A percentile compares a stretch with the other conserved stretches of the same genome.
These are phyloP conservation scores for Pseudonitzschia pungens DNA, from an alignment of 108 stramenopile species.

Conservation along the genomic window DNA sequence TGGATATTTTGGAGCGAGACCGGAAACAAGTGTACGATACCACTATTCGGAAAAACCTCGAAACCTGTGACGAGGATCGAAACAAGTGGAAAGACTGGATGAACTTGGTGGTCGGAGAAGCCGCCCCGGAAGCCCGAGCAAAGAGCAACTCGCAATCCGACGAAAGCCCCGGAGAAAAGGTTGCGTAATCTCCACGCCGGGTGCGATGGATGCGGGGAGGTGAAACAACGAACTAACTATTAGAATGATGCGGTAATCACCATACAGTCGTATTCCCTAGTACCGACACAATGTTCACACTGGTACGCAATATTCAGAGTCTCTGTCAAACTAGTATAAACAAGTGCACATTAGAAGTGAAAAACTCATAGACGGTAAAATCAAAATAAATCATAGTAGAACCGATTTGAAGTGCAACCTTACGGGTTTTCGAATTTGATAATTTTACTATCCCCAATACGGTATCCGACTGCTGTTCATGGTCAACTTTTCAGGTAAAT, in stretches of 20 bases:
- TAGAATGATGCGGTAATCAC: not conserved
- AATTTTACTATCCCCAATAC: too few species aligned
- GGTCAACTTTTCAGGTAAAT: conserved; percentile 21
- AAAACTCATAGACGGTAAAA: not conserved
- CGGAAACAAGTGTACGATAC: conserved; percentile 84
- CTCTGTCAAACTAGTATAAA: too few species aligned
- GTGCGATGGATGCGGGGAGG: not conserved
- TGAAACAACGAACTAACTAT: not conserved
- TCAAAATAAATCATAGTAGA: too few species aligned
- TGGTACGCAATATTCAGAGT: too few species aligned
- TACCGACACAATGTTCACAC: not conserved
- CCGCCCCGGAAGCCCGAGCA: conserved; percentile 21
- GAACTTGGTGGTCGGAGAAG: conserved; percentile 27
- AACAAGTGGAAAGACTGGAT: conserved; percentile 70
- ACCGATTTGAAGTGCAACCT: too few species aligned
- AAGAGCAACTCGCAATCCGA: conserved; percentile 2
- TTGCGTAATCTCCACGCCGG: not conserved
- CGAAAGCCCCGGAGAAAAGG: conserved; percentile 11
- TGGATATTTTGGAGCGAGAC: conserved; percentile 73
- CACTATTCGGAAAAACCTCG: conserved; percentile 61
- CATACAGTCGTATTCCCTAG: not conserved
- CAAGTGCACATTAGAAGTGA: too few species aligned
- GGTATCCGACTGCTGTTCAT: too few species aligned
- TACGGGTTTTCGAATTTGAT: too few species aligned
- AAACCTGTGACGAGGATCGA: conserved; percentile 39